Conservation (phyloP, 2,329 filamentous ascomycete genomes). For the Paecilomyces variotii region DNA sequence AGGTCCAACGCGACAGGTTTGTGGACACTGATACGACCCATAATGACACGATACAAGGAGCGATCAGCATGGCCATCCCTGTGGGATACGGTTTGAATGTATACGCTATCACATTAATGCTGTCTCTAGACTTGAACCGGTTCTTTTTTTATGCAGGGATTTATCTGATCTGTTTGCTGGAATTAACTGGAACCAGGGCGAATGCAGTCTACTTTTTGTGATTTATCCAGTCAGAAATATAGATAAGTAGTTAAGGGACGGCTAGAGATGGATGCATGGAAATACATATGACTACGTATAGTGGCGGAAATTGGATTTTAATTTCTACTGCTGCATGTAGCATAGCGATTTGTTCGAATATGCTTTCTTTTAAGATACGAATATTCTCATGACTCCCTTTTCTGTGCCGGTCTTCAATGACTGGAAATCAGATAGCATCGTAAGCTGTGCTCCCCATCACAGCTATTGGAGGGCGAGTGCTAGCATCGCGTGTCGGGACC, state of each 20-base stretch:
- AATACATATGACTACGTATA: not conserved
- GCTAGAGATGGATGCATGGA: not conserved
- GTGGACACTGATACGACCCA: not conserved
- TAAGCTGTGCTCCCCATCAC: not conserved
- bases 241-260: not conserved
- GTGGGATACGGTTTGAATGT: not conserved
- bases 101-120: not conserved
- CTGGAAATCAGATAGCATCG: not conserved
- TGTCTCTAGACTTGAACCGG: not conserved
- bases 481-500: not conserved
- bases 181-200: not conserved
- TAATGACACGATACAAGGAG: not conserved
- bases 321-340: not conserved
- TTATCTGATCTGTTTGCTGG: not conserved
- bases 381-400: not conserved
- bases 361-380: not conserved
- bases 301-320: not conserved
- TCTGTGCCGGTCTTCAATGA: not conserved
- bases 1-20: not conserved
- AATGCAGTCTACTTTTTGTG: not conserved
- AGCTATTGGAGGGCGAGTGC: not conserved
- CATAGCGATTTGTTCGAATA: not conserved
- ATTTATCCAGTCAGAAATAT: not conserved
- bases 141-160: not conserved
- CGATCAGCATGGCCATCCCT: not conserved